Percentiles rank a stretch among this genome's conserved stretches.
phyloP scores from a whole-genome alignment of 495 filamentous ascomycete genomes.

The Sphaerosporella brunnea region DNA sequence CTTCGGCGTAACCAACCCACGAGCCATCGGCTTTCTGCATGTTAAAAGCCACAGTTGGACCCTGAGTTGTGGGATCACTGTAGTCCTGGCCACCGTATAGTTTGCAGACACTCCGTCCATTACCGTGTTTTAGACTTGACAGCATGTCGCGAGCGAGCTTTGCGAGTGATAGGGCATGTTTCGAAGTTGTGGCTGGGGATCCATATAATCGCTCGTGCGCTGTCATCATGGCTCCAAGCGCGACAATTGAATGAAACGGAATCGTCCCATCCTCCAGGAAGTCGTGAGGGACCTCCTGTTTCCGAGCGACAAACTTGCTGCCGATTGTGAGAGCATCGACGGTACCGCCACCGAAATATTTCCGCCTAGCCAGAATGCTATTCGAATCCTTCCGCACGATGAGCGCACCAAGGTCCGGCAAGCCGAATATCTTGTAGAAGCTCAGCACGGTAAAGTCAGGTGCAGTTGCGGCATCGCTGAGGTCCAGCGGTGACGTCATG shows the following conservation, averaged over 20 bases:
- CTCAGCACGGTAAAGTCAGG: conserved; percentile 82
- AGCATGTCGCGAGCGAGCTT: conserved; percentile 42
- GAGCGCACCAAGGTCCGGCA: conserved; percentile 76
- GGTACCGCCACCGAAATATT: conserved; percentile 89
- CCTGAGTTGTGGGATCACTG: conserved; percentile 34
- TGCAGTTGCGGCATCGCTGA: conserved; percentile 40
- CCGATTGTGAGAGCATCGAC: conserved; percentile 50
- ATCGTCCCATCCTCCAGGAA: conserved; percentile 78
- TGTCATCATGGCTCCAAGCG: conserved; percentile 53
- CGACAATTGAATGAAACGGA: conserved; percentile 75
- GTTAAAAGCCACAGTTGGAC: conserved; percentile 75
- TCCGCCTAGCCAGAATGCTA: conserved; percentile 41
- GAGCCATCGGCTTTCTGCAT: conserved; percentile 44
- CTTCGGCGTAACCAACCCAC: conserved; percentile 65
- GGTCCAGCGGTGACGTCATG: conserved; percentile 56
- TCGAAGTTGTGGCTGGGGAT: conserved; percentile 49
- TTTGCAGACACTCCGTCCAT: conserved; percentile 32
- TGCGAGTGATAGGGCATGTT: conserved; percentile 54
- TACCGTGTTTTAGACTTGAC: conserved; percentile 42
- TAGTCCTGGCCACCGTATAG: conserved; percentile 28
- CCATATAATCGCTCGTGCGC: conserved; percentile 52
- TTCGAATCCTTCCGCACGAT: conserved; percentile 54
- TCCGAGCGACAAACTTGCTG: conserved; percentile 35
- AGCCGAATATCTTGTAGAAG: conserved; percentile 95
- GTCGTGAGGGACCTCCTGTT: conserved; percentile 55